Evolutionary conservation across 305 asterid species (phyloP), one percentile per base, ranked within the genome.

Genomic region (Fraxinus ornus): DNA sequence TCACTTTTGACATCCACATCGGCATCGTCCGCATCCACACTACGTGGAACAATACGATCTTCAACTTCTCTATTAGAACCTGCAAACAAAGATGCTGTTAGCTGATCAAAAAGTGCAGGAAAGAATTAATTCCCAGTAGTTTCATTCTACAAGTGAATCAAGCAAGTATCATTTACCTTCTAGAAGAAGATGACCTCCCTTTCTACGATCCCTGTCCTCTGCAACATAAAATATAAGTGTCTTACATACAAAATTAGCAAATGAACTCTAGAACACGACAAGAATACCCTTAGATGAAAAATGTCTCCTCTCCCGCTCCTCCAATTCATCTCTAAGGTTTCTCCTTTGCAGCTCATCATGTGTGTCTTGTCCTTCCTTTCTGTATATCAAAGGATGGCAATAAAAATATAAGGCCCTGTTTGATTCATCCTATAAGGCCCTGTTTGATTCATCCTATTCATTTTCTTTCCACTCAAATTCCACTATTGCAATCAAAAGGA

Each of bases 361-460:
- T 71, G 97, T 91, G 82, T 94, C 98, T 79, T 93, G 98, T 70
- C 98, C 97, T 22, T 94, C 97, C 89, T 85, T 93, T 79, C 97
- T 93, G 91, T 76, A 33, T 55, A 33, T 55, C 24, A 5, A 55
- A 41, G 77, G 74, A 79, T 9, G 49, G 85, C 73, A 66, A 62
- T 62, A 13, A 44, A 68, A 39, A 12, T 30, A 12, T 39, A 77
- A 52, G 9, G 6, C 36, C 36, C 36, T 33, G 36, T 33, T 33
- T 33, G 36, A 33, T 33, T 33, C 36, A 33, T 33, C 36, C 36
- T 33, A 30, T 39, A 77, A 52, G 9, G 6, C 36, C 36, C 36
- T 33, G 36, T 33, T 33, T 33, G 36, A 33, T 33, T 33, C 36
- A 33, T 33, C 36, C 36, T 33, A 30, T 32, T 32, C 35, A 32